phyloP scores from a whole-genome alignment of 1,139 yeast species.

The Lodderomyces margitis region DNA sequence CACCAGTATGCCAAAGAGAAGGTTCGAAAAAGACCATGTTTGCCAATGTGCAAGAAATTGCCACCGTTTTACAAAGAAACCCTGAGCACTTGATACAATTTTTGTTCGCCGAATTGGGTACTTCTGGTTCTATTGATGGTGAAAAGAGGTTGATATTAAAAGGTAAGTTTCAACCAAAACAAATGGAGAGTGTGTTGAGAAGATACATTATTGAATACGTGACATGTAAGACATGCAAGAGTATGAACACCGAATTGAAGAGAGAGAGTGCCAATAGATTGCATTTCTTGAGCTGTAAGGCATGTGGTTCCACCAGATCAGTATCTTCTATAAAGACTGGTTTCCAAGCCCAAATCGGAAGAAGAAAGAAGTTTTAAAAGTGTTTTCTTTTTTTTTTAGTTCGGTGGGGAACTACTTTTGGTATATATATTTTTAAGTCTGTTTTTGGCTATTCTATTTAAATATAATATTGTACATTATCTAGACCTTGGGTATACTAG shows the following conservation, averaged over 20 bases:
- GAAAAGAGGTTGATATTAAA: slow-evolving; percentile 93
- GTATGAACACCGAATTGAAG: slow-evolving; percentile 93
- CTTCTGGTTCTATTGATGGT: slow-evolving; percentile 98
- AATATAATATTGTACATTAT: slow-evolving; percentile 3
- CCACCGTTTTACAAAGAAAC: slow-evolving; percentile 91
- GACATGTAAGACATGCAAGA: slow-evolving; percentile 97
- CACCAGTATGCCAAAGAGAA: slow-evolving; percentile 95
- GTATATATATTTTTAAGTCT: not conserved
- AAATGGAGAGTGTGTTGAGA: slow-evolving; percentile 93
- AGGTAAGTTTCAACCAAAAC: slow-evolving; percentile 98
- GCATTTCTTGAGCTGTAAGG: slow-evolving; percentile 95
- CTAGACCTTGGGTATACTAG: slow-evolving; percentile 9
- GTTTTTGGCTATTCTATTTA: not conserved
- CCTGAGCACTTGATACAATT: slow-evolving; percentile 97
- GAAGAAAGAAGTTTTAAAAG: slow-evolving; percentile 61
- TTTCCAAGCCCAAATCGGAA: slow-evolving; percentile 95
- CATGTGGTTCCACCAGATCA: slow-evolving; percentile 97
- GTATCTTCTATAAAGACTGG: slow-evolving; percentile 98
- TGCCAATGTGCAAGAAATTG: slow-evolving; percentile 92
- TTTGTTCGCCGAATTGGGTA: slow-evolving; percentile 97
- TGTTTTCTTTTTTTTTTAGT: too few species aligned
- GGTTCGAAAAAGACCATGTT: slow-evolving; percentile 95
- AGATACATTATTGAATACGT: slow-evolving; percentile 96
- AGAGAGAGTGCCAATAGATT: slow-evolving; percentile 95
- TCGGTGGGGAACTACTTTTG: not conserved